Conservation (phyloP, 495 filamentous ascomycete genomes). For the Penicillium alfredii region DNA sequence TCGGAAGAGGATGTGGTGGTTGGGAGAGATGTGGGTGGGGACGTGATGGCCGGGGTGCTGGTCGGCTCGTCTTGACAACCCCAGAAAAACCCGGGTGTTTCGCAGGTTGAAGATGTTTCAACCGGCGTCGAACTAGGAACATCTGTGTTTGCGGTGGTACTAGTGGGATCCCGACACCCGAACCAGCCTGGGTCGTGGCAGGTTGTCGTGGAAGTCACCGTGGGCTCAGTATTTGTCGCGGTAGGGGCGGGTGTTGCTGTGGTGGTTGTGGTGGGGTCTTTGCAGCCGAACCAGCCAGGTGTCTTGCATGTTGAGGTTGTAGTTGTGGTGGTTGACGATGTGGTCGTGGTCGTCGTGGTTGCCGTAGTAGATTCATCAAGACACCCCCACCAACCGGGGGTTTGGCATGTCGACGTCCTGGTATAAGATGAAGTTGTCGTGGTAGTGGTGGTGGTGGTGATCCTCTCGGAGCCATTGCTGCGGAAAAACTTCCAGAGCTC, state of each 20-base stretch:
- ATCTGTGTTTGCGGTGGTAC: constrained; percentile 34
- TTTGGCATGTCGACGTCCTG: constrained; percentile 79
- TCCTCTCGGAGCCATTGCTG: constrained; percentile 76
- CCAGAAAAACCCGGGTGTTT: constrained; percentile 51
- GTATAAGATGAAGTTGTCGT: constrained; percentile 54
- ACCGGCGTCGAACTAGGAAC: constrained; percentile 29
- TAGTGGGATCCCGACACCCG: constrained; percentile 55
- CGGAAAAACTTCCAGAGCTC: constrained; percentile 89
- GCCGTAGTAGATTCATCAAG: constrained; percentile 48
- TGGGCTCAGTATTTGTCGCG: constrained; percentile 22
- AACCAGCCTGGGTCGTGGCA: constrained; percentile 69
- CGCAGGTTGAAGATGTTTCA: constrained; percentile 37
- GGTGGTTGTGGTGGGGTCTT: constrained; percentile 34
- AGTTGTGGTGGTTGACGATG: constrained; percentile 49
- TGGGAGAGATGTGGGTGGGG: constrained; percentile 1
- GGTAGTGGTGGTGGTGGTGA: constrained; percentile 52
- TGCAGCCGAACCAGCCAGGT: constrained; percentile 61
- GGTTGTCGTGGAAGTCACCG: constrained; percentile 26
- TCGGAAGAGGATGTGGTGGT: not conserved
- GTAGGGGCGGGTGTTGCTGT: constrained; percentile 23
- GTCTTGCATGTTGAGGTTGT: constrained; percentile 82
- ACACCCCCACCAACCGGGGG: constrained; percentile 68
- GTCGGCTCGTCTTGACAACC: constrained; percentile 46
- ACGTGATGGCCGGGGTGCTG: constrained; percentile 32
- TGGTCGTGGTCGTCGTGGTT: constrained; percentile 46